These are phyloP conservation scores for Laguncularia racemosa DNA, from an alignment of 345 rosid species.

Conservation along the genomic window DNA sequence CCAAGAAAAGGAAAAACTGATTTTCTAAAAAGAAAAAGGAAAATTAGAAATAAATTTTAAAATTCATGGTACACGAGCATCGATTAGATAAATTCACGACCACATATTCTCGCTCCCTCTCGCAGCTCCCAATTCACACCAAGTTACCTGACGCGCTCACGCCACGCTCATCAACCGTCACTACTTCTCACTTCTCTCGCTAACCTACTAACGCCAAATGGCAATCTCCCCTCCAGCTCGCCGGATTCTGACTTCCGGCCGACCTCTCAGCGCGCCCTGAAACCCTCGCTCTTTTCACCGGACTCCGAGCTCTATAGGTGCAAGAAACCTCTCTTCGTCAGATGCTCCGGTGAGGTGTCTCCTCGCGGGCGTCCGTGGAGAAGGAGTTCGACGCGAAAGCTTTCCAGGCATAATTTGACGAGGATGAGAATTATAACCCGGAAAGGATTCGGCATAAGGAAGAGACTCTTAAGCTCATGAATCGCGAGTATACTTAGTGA, in stretches of 20 bases:
- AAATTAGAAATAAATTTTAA: no score
- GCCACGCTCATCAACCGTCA: not conserved
- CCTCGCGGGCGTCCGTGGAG: slow-evolving; percentile 39
- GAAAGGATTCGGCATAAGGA: slow-evolving; percentile 80
- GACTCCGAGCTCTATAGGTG: slow-evolving; percentile 21
- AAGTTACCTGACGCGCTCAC: no score
- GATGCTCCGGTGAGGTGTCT: slow-evolving; percentile 43
- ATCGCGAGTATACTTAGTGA: slow-evolving; percentile 76
- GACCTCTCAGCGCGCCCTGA: slow-evolving; percentile 25
- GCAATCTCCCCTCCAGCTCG: slow-evolving; percentile 61
- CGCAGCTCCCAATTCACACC: no score
- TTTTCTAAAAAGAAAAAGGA: no score
- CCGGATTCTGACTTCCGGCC: slow-evolving; percentile 40
- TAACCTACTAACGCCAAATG: slow-evolving; percentile 37
- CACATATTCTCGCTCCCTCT: no score
- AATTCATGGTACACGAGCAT: no score
- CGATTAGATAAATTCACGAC: no score
- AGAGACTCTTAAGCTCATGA: slow-evolving; percentile 84
- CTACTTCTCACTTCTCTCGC: not conserved
- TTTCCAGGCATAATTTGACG: slow-evolving; percentile 73
- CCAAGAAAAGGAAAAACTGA: no score
- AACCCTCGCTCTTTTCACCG: slow-evolving; percentile 5
- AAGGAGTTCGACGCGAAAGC: slow-evolving; percentile 70
- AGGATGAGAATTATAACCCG: slow-evolving; percentile 78
- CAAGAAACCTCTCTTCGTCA: slow-evolving; percentile 35